Conservation (phyloP, 2,329 filamentous ascomycete species). For the Hirsutella thompsonii region DNA sequence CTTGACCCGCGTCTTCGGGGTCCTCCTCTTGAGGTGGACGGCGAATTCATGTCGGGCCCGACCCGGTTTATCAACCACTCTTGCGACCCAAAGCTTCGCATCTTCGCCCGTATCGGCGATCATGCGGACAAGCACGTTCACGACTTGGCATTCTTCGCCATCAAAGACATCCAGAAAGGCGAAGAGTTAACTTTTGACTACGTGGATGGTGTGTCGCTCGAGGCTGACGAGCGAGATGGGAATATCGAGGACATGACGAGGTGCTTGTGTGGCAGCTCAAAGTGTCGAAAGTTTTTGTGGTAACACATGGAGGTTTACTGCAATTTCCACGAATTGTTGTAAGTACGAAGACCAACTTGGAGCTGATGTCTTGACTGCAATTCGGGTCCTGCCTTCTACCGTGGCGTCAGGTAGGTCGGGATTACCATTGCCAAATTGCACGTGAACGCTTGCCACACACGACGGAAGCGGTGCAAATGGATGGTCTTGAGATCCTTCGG, state of each 20-base stretch:
- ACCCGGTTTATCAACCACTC: conserved; percentile 77
- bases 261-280: conserved; percentile 50
- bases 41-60: conserved; percentile 65
- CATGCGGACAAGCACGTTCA: conserved; percentile 63
- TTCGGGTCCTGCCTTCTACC: no score
- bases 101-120: conserved; percentile 69
- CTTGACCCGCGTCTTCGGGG: conserved; percentile 42
- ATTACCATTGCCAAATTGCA: no score
- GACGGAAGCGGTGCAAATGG: no score
- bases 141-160: conserved; percentile 65
- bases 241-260: conserved; percentile 38
- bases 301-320: conserved; percentile 12
- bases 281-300: conserved; percentile 62
- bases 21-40: conserved; percentile 49
- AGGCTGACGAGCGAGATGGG: conserved; percentile 27
- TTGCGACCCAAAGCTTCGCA: conserved; percentile 66
- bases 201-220: conserved; percentile 47
- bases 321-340: neutral
- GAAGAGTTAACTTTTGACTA: conserved; percentile 76
- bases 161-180: conserved; percentile 47
- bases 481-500: no score
- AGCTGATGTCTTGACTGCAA: no score
- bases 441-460: no score
- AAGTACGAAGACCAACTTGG: no score
- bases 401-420: no score